Conservation (phyloP, 768 basidiomycete genomes). For the Mycena indigotica region DNA sequence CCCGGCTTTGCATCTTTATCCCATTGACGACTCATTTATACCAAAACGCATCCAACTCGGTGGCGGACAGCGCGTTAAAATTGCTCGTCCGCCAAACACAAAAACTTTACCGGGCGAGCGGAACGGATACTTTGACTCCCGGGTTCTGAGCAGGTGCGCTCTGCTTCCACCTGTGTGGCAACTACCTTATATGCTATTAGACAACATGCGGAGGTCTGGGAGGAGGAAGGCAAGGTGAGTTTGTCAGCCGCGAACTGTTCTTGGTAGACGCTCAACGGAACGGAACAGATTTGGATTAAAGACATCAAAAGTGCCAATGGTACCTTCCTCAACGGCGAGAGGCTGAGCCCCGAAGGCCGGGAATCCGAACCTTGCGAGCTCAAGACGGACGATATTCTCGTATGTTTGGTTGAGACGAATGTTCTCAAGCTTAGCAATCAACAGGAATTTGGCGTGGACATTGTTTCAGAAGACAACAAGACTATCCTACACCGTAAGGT, state of each 20-base stretch:
- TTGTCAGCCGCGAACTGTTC: conserved; percentile 12
- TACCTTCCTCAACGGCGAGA: conserved; percentile 96
- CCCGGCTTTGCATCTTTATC: conserved; percentile 71
- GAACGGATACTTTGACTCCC: conserved; percentile 96
- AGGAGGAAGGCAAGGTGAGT: conserved; percentile 80
- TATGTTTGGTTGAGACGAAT: too few species aligned
- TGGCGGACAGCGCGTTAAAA: conserved; percentile 74
- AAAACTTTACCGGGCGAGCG: conserved; percentile 92
- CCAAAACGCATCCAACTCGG: conserved; percentile 90
- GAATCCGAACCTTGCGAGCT: conserved; percentile 94
- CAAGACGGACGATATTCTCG: conserved; percentile 94
- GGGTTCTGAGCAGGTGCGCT: too few species aligned
- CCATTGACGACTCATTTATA: conserved; percentile 90
- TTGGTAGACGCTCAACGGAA: too few species aligned
- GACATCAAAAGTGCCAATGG: conserved; percentile 98
- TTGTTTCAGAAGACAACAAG: conserved; percentile 97
- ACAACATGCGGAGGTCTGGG: conserved; percentile 98
- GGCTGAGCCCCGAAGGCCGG: conserved; percentile 84
- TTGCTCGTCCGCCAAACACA: conserved; percentile 93
- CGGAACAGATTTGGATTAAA: conserved; percentile 96
- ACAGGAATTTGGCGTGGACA: conserved; percentile 99
- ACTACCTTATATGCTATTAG: too few species aligned
- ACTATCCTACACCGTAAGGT: conserved; percentile 99
- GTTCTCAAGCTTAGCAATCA: too few species aligned
- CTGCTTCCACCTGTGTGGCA: too few species aligned